Evolutionary conservation across 148 eudicot species (phyloP).

Genomic region (Diospyros kaki): DNA sequence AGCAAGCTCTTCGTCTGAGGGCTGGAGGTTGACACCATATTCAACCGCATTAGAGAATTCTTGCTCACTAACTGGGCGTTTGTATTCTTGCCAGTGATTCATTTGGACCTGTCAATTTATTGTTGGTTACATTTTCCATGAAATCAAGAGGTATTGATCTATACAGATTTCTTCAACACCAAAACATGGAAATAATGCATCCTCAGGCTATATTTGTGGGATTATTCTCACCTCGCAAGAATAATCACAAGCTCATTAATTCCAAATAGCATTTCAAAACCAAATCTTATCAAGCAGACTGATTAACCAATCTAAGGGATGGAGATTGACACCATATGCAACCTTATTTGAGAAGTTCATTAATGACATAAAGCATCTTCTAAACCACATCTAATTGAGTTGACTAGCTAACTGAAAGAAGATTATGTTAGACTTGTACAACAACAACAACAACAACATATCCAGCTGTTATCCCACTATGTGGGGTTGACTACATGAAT

Average conservation of each 20-base stretch:
- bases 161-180: background rate
- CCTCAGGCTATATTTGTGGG: background rate
- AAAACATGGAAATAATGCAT: background rate
- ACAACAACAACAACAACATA: too few relatives aligned
- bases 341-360: constrained; percentile 51
- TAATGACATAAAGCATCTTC: background rate
- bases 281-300: too few relatives aligned
- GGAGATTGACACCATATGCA: constrained; percentile 34
- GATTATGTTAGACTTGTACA: background rate
- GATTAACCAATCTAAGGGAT: constrained; percentile 37
- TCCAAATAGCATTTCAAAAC: too few relatives aligned
- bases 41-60: constrained; percentile 60
- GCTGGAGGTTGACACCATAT: constrained; percentile 42
- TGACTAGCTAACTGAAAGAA: background rate
- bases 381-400: background rate
- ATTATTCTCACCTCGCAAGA: background rate
- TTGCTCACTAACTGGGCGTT: constrained; percentile 65
- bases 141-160: background rate
- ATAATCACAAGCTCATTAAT: background rate
- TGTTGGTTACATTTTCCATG: background rate
- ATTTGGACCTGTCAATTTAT: constrained; percentile 45
- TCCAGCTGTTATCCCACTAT: too few relatives aligned
- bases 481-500: too few relatives aligned
- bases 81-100: constrained; percentile 70
- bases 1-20: constrained; percentile 62